These are phyloP conservation scores for Inga oerstediana DNA, from an alignment of 306 rosid genomes.

Conservation along the genomic window DNA sequence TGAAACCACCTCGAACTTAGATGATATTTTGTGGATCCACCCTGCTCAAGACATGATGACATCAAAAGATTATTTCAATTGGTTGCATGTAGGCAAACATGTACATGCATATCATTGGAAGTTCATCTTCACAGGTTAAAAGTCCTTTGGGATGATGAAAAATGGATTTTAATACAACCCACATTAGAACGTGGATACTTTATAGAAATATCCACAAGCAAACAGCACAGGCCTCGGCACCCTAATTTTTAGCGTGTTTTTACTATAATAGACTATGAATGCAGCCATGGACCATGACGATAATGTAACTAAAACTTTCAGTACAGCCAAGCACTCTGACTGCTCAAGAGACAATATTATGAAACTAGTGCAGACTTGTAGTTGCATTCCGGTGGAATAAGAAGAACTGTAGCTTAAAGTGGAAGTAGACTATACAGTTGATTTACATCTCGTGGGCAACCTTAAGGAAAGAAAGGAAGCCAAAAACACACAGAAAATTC, in stretches of 20 bases:
- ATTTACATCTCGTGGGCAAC: not conserved
- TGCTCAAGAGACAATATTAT: not conserved
- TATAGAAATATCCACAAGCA: not conserved
- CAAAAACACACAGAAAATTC: not conserved
- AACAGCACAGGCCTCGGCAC: not conserved
- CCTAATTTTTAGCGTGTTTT: not conserved
- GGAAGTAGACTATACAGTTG: not conserved
- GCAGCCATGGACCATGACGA: not conserved
- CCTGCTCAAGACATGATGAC: conserved; percentile 59
- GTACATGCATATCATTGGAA: conserved; percentile 26
- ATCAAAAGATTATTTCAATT: conserved; percentile 37
- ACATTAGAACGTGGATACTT: not conserved
- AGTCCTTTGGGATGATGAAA: conserved; percentile 9
- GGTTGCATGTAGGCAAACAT: not conserved
- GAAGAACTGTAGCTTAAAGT: not conserved
- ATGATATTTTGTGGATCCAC: conserved; percentile 96
- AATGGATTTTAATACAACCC: not conserved
- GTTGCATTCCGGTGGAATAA: not conserved
- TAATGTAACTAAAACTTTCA: not conserved
- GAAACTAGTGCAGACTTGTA: not conserved
- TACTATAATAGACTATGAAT: not conserved
- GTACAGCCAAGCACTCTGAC: not conserved
- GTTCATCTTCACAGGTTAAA: conserved; percentile 13
- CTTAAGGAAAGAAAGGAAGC: not conserved
- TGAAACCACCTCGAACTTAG: conserved; percentile 91